Evolutionary conservation across 345 rosid species (phyloP), one percentile per base, ranked within the genome.

Genomic region (Arabidopsis suecica): DNA sequence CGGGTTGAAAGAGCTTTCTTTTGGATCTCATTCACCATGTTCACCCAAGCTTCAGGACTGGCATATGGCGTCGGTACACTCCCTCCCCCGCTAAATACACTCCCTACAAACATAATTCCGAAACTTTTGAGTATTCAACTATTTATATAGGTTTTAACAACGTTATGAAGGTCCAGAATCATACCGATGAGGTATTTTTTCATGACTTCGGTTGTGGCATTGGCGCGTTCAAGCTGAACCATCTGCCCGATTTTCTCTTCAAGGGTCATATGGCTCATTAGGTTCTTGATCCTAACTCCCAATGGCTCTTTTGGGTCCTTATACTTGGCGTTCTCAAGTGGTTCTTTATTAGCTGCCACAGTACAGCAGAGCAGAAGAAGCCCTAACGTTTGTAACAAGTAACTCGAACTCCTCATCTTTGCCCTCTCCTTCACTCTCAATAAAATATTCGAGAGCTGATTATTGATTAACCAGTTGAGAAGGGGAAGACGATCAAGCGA

Each of bases 81-180:
- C 13, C 88, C 90, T 74, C 90, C 92, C 13, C 92, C 85, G 22
- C 92, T 88, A 40, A 84, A 30, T 1, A 82, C 79, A 61, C 92
- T 88, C 34, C 80, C 75, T 76, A 51, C 49, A 69, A 23, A 62
- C 42, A 42, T 23, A 25, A 2, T 3, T 14, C 25, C 5, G 51
- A 28, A 9, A 49, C 45, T 12, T 7, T 9, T 13, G 33, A 66
- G 65, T 62, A 36, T 47, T 3, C 0, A 3, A 66, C 60, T 62
- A 36, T 47, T 3, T 0, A 3, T 60, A 1, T 20, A 60, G 23
- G 44, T 13, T 60, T 30, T 34, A 67, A 44, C 23, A 50, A 3
- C 23, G 3, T 10, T 61, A 1, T 42, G 14, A 3, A 3, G 75
- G 14, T 48, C 5, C 20, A 48, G 45, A 56, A 2, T 25, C 48